Conservation (phyloP, 1,284 basidiomycete species). For the Neolentinus lepideus region DNA sequence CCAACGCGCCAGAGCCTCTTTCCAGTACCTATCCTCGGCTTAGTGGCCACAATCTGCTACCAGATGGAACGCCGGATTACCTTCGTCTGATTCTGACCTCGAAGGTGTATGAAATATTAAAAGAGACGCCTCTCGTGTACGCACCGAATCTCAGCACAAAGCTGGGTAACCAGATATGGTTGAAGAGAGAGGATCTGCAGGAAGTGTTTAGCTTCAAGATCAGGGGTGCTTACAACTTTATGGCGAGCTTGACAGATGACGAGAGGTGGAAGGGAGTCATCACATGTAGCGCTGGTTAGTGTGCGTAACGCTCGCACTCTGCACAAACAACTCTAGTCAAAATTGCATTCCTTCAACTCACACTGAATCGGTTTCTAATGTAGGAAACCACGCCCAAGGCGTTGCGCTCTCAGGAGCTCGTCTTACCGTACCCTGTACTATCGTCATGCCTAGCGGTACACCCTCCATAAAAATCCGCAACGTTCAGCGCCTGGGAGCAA, state of each 20-base stretch:
- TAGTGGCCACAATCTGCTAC: constrained; percentile 56
- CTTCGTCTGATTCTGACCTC: constrained; percentile 88
- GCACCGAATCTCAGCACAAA: constrained; percentile 84
- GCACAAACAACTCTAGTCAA: constrained; percentile 7
- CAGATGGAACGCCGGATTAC: constrained; percentile 84
- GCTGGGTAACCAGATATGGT: constrained; percentile 89
- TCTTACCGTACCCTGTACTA: constrained; percentile 90
- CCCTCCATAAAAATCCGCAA: constrained; percentile 96
- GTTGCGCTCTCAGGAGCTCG: constrained; percentile 90
- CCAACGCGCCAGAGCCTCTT: constrained; percentile 51
- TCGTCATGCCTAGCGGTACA: constrained; percentile 96
- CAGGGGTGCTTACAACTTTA: constrained; percentile 97
- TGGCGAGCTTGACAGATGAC: constrained; percentile 84
- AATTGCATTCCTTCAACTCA: constrained; percentile 5
- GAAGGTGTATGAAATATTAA: constrained; percentile 91
- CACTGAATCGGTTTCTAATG: constrained; percentile 5
- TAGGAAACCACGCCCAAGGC: constrained; percentile 98
- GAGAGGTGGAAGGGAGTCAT: constrained; percentile 97
- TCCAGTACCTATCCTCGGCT: constrained; percentile 51
- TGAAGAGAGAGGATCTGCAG: constrained; percentile 94
- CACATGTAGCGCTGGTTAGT: constrained; percentile 95
- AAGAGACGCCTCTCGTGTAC: constrained; percentile 86
- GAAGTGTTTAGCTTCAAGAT: constrained; percentile 99
- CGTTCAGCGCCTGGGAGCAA: constrained; percentile 88
- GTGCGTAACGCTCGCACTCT: constrained; percentile 30